Base-by-base conservation (phyloP, 805 yeast species). In the Dipodascus geniculatus region DNA sequence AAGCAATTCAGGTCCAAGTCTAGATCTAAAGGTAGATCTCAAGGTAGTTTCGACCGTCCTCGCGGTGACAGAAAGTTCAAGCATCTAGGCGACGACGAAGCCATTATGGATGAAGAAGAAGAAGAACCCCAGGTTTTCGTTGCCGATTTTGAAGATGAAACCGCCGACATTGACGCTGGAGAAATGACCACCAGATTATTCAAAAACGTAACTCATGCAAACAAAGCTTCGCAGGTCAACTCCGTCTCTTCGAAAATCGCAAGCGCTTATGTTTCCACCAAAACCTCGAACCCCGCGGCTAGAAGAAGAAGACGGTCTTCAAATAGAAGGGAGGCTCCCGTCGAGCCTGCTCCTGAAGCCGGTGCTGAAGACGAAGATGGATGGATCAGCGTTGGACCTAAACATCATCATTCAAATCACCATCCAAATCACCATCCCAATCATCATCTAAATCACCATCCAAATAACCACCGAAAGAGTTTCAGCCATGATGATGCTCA, bases 331-430 rank as follows among this genome's bases (percentile, higher is more conserved):
- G 44, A 38, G 14, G 17, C 20, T 14, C 44, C 44, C 6, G 20
- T 17, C 14, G 44, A 38, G 44, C 19, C 20, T 3, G 17, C 6
- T 14, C 44, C 14, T 14, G 44, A 38, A 16, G 44, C 20, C 14
- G 44, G 20, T 6, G 44, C 14, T 11, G 44, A 38, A 38, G 44
- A 38, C 17, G 44, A 38, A 38, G 44, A 59, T 22, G 62, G 63
- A 16, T 60, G 63, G 63, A 57, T 56, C 53, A 58, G 59, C 31
- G 63, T 60, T 20, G 60, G 59, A 14, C 56, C 63, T 19, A 60
- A 60, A 51, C 55, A 54, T 49, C 57, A 51, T 28, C 44, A 38
- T 17, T 38, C 44, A 6, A 38, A 38, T 17, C 44, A 38, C n/a
- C n/a, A n/a, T n/a, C n/a, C n/a, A n/a, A n/a, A n/a, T n/a, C n/a